Evolutionary conservation across 108 stramenopile genomes (phyloP), one percentile per base, ranked within the genome.

Genomic region (Fragilariopsis cylindrus): DNA sequence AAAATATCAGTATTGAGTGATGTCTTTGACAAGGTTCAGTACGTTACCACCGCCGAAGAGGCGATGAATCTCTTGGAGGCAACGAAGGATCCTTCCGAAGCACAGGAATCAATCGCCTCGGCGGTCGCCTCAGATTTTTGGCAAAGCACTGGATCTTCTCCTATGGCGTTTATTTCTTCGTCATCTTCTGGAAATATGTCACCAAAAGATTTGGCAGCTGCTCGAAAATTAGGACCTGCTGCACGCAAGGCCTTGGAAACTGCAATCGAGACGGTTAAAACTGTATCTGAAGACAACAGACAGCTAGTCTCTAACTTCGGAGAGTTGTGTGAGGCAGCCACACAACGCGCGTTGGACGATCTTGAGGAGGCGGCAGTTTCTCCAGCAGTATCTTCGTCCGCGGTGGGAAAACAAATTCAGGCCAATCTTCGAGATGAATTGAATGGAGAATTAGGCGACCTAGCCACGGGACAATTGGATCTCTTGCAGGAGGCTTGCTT

Each of bases 261-360:
- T 5, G 87, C 82, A 40, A 55, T 82, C 48, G 60, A 69, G 41
- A 70, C 57, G 8, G 66, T 78, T 70, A 74, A 75, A 48, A 57
- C 64, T 42, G 56, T 69, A 11, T 70, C 65, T 4, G 83, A 83
- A 19, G 76, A 78, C 45, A 70, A 75, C 11, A 70, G 76, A 42
- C 50, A 76, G 3, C 63, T 94, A 8, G 88, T 94, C 1, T 56
- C 88, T n/a, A 82, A 87, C 83, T 94, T 92, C 74, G 91, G 91
- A 16, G 81, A 87, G 0, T 76, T 94, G 60, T 86, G 84, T 74
- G 79, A 76, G 63, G 93, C 93, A 11, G 82, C 90, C 57, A 77
- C 81, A 21, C 68, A 85, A 57, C 86, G 83, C 53, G 87, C 90
- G 3, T 70, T 88, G 56, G 78, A 82, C 39, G 70, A 81, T 30